These are phyloP conservation scores for Sporopachydermia cereana DNA, from an alignment of 1,139 yeast genomes.

Conservation along the genomic window DNA sequence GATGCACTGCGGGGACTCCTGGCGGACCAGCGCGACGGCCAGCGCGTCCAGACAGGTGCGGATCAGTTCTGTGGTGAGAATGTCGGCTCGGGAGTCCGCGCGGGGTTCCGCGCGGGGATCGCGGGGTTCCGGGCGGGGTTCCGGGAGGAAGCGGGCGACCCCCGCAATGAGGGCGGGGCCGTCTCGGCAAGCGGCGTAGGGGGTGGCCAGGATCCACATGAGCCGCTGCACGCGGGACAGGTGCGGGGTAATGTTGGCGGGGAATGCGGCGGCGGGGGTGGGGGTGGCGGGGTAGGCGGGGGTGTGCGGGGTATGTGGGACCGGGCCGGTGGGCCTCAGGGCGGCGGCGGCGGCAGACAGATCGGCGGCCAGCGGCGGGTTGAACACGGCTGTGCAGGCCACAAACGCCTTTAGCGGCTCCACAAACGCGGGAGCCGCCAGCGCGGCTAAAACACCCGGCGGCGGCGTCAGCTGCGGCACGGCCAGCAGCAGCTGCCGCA, in stretches of 20 bases:
- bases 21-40: constrained; percentile 19
- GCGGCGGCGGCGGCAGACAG: neutral
- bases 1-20: constrained; percentile 17
- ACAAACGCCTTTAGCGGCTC: neutral
- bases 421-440: neutral
- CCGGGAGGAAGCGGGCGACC: constrained; percentile 5
- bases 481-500: neutral
- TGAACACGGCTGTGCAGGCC: neutral
- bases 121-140: constrained; percentile 18
- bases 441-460: neutral
- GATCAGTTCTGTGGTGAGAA: constrained; percentile 20
- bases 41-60: constrained; percentile 26
- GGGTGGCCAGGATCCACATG: neutral
- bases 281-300: neutral
- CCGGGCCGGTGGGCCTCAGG: neutral
- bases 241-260: neutral
- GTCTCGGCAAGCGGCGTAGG: neutral
- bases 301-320: neutral
- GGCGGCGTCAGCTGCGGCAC: neutral
- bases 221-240: neutral
- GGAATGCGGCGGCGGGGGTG: neutral
- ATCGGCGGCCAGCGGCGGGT: neutral
- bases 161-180: neutral
- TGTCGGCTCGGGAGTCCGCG: constrained; percentile 18
- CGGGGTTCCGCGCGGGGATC: too few species aligned